Percentiles rank a stretch among this genome's conserved stretches.
Evolutionary conservation across 305 asterid genomes (phyloP).

Genomic region (Fraxinus floribunda): DNA sequence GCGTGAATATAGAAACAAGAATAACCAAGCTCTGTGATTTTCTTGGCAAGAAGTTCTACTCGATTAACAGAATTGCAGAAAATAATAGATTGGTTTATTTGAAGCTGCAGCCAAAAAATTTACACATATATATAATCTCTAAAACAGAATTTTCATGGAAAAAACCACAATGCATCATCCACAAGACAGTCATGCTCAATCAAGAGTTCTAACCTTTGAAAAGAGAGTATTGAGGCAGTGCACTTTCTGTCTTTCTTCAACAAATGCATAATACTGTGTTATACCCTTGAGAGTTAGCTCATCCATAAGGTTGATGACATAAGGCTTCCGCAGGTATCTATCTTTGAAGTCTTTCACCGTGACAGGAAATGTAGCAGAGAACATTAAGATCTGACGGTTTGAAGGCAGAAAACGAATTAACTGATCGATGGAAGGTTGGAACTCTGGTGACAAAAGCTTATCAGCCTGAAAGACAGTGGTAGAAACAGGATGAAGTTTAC

Average conservation of each 20-base stretch:
- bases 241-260: conserved; percentile 95
- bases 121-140: conserved; percentile 12
- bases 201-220: conserved; percentile 62
- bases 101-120: conserved; percentile 61
- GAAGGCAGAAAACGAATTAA: conserved; percentile 61
- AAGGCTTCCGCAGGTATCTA: conserved; percentile 70
- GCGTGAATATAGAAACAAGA: conserved; percentile 98
- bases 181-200: not conserved
- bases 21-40: conserved; percentile 94
- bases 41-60: conserved; percentile 94
- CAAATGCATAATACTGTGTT: conserved; percentile 91
- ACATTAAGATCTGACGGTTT: conserved; percentile 87
- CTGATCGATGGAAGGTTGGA: conserved; percentile 88
- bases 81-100: conserved; percentile 92
- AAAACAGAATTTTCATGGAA: not conserved
- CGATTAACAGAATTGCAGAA: conserved; percentile 97
- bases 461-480: conserved; percentile 70
- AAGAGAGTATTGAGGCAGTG: conserved; percentile 94
- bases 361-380: conserved; percentile 92
- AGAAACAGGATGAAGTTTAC: conserved; percentile 12
- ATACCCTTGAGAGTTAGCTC: conserved; percentile 98
- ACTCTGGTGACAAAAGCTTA: conserved; percentile 93
- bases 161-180: not conserved
- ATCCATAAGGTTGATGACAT: conserved; percentile 88
- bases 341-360: conserved; percentile 90